Evolutionary conservation across 495 filamentous ascomycete genomes (phyloP).

Genomic region (Neurospora sp.): DNA sequence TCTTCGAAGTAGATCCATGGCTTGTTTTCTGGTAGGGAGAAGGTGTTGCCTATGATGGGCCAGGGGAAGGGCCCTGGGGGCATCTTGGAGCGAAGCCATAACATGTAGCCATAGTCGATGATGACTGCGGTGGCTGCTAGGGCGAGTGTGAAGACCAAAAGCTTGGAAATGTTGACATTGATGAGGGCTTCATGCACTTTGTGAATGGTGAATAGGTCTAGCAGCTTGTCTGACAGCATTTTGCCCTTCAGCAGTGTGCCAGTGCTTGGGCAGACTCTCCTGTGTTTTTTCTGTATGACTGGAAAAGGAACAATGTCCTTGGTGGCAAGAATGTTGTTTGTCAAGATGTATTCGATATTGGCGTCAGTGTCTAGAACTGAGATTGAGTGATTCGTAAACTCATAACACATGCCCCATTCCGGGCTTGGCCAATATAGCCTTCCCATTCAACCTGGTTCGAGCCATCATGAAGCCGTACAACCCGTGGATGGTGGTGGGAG

Average conservation of each 20-base stretch:
- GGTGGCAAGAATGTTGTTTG: neutral
- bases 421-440: neutral
- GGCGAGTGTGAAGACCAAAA: conserved; percentile 14
- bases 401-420: neutral
- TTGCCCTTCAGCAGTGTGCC: neutral
- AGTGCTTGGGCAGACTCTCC: neutral
- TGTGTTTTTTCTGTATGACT: neutral
- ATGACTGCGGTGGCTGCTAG: conserved; percentile 21
- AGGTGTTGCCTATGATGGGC: conserved; percentile 47
- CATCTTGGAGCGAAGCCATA: conserved; percentile 39
- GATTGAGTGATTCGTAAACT: neutral
- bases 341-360: neutral
- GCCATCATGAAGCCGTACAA: neutral
- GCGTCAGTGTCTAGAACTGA: neutral
- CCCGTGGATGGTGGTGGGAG: neutral
- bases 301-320: neutral
- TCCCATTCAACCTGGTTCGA: neutral
- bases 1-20: conserved; percentile 57
- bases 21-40: conserved; percentile 47
- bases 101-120: conserved; percentile 40
- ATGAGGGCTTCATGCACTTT: conserved; percentile 10
- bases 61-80: conserved; percentile 46
- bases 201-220: conserved; percentile 10
- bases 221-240: conserved; percentile 16
- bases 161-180: conserved; percentile 6